Percentiles rank a stretch among this genome's conserved stretches.
Conservation (phyloP, 306 rosid genomes). For the apple (Malus domestica) region DNA sequence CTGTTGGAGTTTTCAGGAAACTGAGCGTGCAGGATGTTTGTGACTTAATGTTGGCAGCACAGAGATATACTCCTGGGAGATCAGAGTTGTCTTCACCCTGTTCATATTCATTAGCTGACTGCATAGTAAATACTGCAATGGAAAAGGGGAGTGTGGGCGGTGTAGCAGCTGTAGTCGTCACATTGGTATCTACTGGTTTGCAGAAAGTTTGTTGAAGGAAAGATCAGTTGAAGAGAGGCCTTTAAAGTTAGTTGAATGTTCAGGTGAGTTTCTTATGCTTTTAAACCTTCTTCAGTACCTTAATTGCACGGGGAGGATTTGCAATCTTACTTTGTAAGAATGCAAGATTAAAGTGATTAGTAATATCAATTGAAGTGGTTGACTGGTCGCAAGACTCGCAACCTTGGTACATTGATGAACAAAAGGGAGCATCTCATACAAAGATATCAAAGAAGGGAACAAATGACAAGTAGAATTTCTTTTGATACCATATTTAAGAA, state of each 20-base stretch:
- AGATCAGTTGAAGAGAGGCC: conserved; percentile 37
- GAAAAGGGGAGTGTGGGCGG: conserved; percentile 82
- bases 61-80: conserved; percentile 22
- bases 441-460: too few relatives aligned
- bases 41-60: conserved; percentile 80
- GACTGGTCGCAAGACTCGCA: too few relatives aligned
- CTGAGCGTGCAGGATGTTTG: conserved; percentile 78
- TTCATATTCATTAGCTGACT: conserved; percentile 71
- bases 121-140: conserved; percentile 57
- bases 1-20: conserved; percentile 91
- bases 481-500: not conserved
- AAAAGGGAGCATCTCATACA: too few relatives aligned
- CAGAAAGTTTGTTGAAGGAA: conserved; percentile 27
- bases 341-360: not conserved
- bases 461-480: too few relatives aligned
- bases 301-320: not conserved
- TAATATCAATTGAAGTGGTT: too few relatives aligned
- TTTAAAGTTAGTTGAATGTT: conserved; percentile 18
- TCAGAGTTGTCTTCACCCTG: conserved; percentile 47
- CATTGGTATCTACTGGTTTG: conserved; percentile 43
- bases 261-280: conserved; percentile 42
- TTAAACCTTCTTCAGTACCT: not conserved
- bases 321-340: not conserved
- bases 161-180: conserved; percentile 81
- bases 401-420: too few relatives aligned